Evolutionary conservation across 2,329 filamentous ascomycete genomes (phyloP), one percentile per base, ranked within the genome.

Genomic region (Apiospora rasikravindrae): DNA sequence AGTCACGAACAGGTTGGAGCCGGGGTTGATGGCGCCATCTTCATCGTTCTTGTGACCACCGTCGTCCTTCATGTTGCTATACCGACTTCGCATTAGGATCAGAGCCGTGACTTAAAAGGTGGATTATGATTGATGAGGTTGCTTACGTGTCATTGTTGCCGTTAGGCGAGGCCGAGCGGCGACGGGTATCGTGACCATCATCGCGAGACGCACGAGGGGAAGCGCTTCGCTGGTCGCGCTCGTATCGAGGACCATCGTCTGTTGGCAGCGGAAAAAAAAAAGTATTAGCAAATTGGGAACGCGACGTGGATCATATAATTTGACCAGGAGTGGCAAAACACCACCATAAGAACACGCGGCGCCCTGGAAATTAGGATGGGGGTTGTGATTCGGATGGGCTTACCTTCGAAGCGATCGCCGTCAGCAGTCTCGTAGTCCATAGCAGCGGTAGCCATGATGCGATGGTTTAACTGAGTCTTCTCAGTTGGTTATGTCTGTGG

Each of bases 1-100:
- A 75, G 96, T 99, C 77, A 99, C 96, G 83, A 99, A 99, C 73
- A 99, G 93, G 87, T 99, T 99, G 77, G 96, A 98, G 78, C 96
- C 96, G 75, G 95, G 93, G 86, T 99, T 99, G 81, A 93, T 82
- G 75, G 95, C 92, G 77, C 93, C 93, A 79, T 94, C 92, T 78
- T 97, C 94, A 74, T 90, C 94, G 73, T 82, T 83, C 53, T 86
- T 85, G 75, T 68, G 66, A 29, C 84, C 86, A 72, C 86, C 85
- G 66, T 87, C 85, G 71, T 88, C 88, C 79, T 90, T 90, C 71
- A 85, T 82, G 73, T 83, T 84, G 77, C 86, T 86, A 71, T 69
- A 70, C 73, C 67, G 5, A 51, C 67, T 37, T 10, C 22, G 71
- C 61, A 73, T 75, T 72, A 77, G 73, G 42, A 66, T 71, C 71